Base-by-base conservation (phyloP, 176 grass and related monocot species). In the Rhipidocladum racemiflorum region DNA sequence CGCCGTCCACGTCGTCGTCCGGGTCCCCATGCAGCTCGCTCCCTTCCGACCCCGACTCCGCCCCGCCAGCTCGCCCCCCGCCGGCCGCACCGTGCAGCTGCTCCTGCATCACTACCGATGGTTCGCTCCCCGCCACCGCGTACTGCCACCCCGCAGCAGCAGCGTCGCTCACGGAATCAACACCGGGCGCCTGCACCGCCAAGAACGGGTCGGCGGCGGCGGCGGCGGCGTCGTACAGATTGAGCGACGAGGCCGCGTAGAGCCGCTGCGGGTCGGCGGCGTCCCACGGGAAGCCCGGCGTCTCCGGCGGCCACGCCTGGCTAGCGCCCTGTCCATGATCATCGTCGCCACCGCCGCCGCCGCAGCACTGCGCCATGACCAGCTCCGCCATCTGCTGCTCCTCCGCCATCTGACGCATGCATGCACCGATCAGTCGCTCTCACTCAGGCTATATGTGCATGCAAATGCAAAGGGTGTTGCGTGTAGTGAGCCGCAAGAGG, bases 371-470 rank as follows among this genome's bases (percentile, higher is more conserved):
- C 57, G 88, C 88, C 88, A 88, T 89, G 72, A 97, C 86, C 34
- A 92, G 85, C 76, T 94, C 94, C 54, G 88, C 80, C 72, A 90
- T 94, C 90, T 91, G 91, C 55, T 88, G 85, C 67, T 94, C 91
- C 85, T 97, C 91, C 15, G 87, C 85, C 89, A 94, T 92, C 91
- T 92, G 76, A 24, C 74, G 25, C 27, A 63, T 17, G 73, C 61
- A 70, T 59, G 40, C 16, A 63, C 56, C 45, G 14, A n/a, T 51
- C 64, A 35, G 15, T 55, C 73, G 14, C 18, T 53, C 24, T 28
- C 28, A 12, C 30, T 54, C 46, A 68, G 46, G 45, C 68, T 72
- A 34, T 72, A 72, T 34, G 48, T 32, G 51, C 50, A 81, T 66
- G 38, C 45, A 82, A 85, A 85, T 70, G 78, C 88, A 78, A 90